phyloP scores from a whole-genome alignment of 106 monocot genomes.

The Xerophyta viscosa region DNA sequence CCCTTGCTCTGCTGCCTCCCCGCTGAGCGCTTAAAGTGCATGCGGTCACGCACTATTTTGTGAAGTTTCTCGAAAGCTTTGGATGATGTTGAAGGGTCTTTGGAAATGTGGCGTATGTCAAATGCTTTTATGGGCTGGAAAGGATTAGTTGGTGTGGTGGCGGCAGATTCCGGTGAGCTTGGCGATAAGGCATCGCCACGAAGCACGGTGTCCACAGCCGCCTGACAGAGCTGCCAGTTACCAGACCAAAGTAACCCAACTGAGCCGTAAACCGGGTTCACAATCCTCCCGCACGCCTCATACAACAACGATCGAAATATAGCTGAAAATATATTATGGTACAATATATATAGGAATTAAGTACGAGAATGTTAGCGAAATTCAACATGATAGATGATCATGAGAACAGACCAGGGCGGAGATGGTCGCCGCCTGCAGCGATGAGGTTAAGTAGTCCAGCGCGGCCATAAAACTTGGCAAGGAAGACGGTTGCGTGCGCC shows the following conservation, averaged over 20 bases:
- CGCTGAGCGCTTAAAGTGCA: neutral
- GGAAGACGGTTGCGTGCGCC: slow-evolving; percentile 4
- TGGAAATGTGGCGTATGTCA: neutral
- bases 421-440: neutral
- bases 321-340: neutral
- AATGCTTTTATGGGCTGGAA: neutral
- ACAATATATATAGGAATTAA: neutral
- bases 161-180: neutral
- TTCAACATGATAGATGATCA: neutral
- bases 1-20: too few relatives aligned
- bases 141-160: neutral
- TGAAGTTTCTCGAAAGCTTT: neutral
- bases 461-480: slow-evolving; percentile 11
- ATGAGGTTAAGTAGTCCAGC: slow-evolving; percentile 7
- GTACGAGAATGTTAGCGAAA: neutral
- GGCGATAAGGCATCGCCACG: neutral
- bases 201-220: slow-evolving; percentile 4
- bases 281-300: slow-evolving; percentile 8
- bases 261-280: slow-evolving; percentile 8
- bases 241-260: slow-evolving; percentile 2
- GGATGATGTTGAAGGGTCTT: neutral
- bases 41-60: neutral
- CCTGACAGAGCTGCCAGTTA: slow-evolving; percentile 6
- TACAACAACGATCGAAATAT: slow-evolving; percentile 10
- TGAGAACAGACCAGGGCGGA: neutral